These are phyloP conservation scores for Rhamnella rubrinervis DNA, from an alignment of 331 rosid genomes.

Conservation along the genomic window DNA sequence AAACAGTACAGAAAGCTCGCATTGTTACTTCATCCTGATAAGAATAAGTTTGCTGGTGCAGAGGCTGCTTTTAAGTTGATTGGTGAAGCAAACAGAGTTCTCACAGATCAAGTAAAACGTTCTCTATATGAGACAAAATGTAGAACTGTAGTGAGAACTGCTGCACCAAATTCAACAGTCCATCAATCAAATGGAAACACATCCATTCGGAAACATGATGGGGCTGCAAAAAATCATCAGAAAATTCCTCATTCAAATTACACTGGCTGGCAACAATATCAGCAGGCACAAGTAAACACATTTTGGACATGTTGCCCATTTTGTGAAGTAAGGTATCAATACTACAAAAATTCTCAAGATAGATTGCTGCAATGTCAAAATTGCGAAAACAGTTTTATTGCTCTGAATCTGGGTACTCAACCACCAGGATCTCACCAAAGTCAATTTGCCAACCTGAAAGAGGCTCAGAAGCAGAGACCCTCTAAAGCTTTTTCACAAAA, in stretches of 20 bases:
- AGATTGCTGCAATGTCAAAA: conserved; percentile 49
- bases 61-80: conserved; percentile 92
- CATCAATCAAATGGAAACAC: conserved; percentile 33
- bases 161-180: conserved; percentile 37
- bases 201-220: conserved; percentile 21
- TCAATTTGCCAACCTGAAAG: conserved; percentile 26
- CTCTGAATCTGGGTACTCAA: conserved; percentile 45
- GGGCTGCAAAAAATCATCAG: conserved; percentile 27
- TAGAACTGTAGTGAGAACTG: conserved; percentile 29
- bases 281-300: conserved; percentile 33
- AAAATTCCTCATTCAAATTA: conserved; percentile 37
- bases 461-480: conserved; percentile 36
- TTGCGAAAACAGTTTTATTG: conserved; percentile 47
- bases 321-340: conserved; percentile 57
- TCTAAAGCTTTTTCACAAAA: conserved; percentile 37
- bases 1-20: conserved; percentile 86
- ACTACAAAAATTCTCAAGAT: conserved; percentile 37
- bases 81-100: conserved; percentile 79
- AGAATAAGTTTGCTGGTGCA: conserved; percentile 82
- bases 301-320: conserved; percentile 79
- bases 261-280: conserved; percentile 23
- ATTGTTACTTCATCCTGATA: conserved; percentile 87
- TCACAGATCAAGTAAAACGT: conserved; percentile 60
- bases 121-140: conserved; percentile 39
- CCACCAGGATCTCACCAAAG: conserved; percentile 30